phyloP scores from a whole-genome alignment of 352 stramenopile genomes.

The Sclerospora graminicola region DNA sequence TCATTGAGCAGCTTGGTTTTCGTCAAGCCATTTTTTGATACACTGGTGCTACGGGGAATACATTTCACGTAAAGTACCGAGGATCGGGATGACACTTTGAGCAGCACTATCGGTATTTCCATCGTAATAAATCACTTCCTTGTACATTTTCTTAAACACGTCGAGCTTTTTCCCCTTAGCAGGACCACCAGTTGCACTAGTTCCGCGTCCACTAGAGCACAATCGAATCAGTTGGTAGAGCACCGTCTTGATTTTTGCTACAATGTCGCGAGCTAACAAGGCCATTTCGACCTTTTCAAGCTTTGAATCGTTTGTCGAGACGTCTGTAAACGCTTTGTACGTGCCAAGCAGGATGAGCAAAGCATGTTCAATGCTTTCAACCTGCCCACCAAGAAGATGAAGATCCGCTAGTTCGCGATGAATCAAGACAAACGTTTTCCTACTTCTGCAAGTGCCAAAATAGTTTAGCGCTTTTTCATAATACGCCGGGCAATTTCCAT shows the following conservation, averaged over 20 bases:
- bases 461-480: conserved; percentile 80
- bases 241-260: conserved; percentile 44
- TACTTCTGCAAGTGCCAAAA: conserved; percentile 55
- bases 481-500: conserved; percentile 79
- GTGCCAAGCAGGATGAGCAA: conserved; percentile 69
- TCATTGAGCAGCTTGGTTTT: too few species aligned
- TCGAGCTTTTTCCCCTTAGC: conserved; percentile 39
- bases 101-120: conserved; percentile 28
- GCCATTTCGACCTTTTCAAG: conserved; percentile 24
- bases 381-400: conserved; percentile 48
- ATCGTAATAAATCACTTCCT: conserved; percentile 72
- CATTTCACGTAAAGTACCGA: conserved; percentile 46
- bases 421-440: conserved; percentile 76
- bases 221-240: conserved; percentile 61
- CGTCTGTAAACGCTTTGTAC: conserved; percentile 47
- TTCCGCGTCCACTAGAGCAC: conserved; percentile 8
- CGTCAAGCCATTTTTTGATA: too few species aligned
- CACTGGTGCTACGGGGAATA: conserved; percentile 37
- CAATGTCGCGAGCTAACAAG: conserved; percentile 27
- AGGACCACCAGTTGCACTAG: conserved; percentile 12
- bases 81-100: conserved; percentile 32
- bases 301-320: conserved; percentile 4
- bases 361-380: conserved; percentile 71
- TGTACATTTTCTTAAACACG: conserved; percentile 82
- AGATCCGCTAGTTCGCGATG: conserved; percentile 72